These are phyloP conservation scores for Cercophora samala DNA, from an alignment of 495 filamentous ascomycete species.

Conservation along the genomic window DNA sequence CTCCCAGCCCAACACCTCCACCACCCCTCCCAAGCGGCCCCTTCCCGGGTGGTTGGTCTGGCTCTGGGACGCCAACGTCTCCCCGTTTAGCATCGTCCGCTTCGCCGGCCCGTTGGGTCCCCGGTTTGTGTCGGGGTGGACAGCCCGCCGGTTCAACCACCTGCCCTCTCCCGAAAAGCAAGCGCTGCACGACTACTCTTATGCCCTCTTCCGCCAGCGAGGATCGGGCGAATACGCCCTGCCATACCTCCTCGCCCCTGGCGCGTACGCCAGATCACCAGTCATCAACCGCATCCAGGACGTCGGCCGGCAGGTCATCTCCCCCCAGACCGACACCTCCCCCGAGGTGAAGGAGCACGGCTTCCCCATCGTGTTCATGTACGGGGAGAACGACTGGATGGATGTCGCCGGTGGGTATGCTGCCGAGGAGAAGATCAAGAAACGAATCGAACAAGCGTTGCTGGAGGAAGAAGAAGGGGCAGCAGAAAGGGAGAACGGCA, in stretches of 20 bases:
- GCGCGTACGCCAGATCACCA: constrained; percentile 85
- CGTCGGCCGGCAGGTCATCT: constrained; percentile 66
- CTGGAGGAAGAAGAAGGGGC: constrained; percentile 61
- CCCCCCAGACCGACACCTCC: constrained; percentile 33
- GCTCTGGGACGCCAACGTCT: constrained; percentile 96
- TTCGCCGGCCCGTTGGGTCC: constrained; percentile 90
- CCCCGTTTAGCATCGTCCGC: constrained; percentile 85
- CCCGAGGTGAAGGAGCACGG: constrained; percentile 61
- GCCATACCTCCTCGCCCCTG: constrained; percentile 87
- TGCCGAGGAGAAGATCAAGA: constrained; percentile 72
- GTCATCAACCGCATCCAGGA: constrained; percentile 81
- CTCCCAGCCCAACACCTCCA: constrained; percentile 24
- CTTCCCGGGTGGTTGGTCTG: constrained; percentile 82
- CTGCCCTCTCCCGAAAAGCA: constrained; percentile 76
- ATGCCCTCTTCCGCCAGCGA: constrained; percentile 86
- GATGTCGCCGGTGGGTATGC: constrained; percentile 83
- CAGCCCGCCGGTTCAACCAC: constrained; percentile 84
- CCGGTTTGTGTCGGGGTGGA: constrained; percentile 91
- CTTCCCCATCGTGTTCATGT: constrained; percentile 85
- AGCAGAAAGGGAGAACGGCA: constrained; percentile 66
- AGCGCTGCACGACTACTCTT: constrained; percentile 85
- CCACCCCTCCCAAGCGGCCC: constrained; percentile 49
- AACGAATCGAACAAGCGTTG: constrained; percentile 58
- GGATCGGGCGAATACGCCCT: constrained; percentile 96
- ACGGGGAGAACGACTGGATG: constrained; percentile 99